Evolutionary conservation across 1,284 basidiomycete species (phyloP).

Genomic region (Lignosus rhinocerotis): DNA sequence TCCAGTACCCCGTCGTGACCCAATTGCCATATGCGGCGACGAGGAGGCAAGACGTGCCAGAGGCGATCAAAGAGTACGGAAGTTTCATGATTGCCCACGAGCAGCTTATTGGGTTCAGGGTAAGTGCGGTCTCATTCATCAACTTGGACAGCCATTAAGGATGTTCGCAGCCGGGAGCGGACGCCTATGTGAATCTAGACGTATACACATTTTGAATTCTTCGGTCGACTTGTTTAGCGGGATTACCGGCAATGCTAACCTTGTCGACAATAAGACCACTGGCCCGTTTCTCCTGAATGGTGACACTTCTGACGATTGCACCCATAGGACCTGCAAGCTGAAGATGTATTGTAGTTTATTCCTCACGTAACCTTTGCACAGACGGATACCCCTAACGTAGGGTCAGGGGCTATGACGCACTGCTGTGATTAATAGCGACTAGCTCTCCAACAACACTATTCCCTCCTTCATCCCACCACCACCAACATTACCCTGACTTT

Average conservation of each 20-base stretch:
- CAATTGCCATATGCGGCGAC: conserved; percentile 11
- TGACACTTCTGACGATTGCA: too few relatives aligned
- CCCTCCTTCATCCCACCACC: background rate
- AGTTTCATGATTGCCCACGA: conserved; percentile 20
- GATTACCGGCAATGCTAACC: too few relatives aligned
- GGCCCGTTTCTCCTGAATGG: too few relatives aligned
- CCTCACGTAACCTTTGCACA: too few relatives aligned
- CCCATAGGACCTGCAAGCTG: too few relatives aligned
- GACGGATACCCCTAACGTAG: too few relatives aligned
- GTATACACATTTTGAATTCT: conserved; percentile 17
- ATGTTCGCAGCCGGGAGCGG: too few relatives aligned
- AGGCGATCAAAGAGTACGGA: conserved; percentile 8
- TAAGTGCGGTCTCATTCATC: background rate
- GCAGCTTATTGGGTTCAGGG: conserved; percentile 18
- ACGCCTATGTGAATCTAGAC: conserved; percentile 12
- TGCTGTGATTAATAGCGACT: background rate
- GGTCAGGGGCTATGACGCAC: too few relatives aligned
- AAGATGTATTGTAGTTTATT: too few relatives aligned
- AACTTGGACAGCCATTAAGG: too few relatives aligned
- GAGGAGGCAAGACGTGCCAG: background rate
- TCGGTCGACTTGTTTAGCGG: conserved; percentile 21
- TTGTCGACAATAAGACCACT: too few relatives aligned
- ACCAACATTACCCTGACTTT: background rate
- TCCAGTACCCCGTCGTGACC: conserved; percentile 10
- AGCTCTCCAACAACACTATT: background rate